phyloP scores from a whole-genome alignment of 2,329 filamentous ascomycete genomes.

The Talaromyces sp. region DNA sequence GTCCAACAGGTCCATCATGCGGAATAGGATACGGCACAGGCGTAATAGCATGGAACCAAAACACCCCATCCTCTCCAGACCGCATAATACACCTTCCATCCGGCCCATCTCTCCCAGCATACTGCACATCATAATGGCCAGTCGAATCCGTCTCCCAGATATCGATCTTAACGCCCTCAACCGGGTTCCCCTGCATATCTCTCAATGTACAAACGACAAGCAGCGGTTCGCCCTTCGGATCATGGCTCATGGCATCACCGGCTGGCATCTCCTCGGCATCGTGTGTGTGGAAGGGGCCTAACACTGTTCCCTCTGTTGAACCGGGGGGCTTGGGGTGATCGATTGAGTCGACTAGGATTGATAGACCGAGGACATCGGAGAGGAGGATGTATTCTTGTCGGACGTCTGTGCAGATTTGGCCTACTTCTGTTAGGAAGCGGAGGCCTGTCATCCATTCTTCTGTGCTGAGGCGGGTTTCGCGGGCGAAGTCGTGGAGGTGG shows the following conservation, averaged over 20 bases:
- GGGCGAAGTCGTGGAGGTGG: conserved; percentile 80
- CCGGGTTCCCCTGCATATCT: conserved; percentile 64
- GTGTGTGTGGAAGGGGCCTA: conserved; percentile 83
- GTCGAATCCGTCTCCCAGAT: conserved; percentile 83
- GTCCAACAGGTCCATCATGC: conserved; percentile 79
- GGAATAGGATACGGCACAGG: conserved; percentile 87
- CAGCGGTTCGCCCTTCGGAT: conserved; percentile 69
- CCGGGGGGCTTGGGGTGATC: conserved; percentile 75
- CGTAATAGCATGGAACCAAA: conserved; percentile 84
- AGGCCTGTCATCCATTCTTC: conserved; percentile 78
- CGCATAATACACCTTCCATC: conserved; percentile 73
- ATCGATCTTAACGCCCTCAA: conserved; percentile 71
- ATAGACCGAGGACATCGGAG: conserved; percentile 77
- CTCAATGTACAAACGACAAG: conserved; percentile 73
- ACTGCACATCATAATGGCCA: conserved; percentile 83
- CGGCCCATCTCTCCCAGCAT: conserved; percentile 63
- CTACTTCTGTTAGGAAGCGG: conserved; percentile 70
- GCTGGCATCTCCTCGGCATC: conserved; percentile 62
- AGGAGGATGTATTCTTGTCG: conserved; percentile 83
- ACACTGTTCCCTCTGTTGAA: conserved; percentile 75
- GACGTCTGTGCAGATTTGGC: conserved; percentile 73
- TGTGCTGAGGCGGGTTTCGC: conserved; percentile 74
- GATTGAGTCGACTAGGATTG: conserved; percentile 78
- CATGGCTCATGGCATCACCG: conserved; percentile 67
- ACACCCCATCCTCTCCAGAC: conserved; percentile 70